Evolutionary conservation across 2,329 filamentous ascomycete genomes (phyloP).

Genomic region (Nemania abortiva): DNA sequence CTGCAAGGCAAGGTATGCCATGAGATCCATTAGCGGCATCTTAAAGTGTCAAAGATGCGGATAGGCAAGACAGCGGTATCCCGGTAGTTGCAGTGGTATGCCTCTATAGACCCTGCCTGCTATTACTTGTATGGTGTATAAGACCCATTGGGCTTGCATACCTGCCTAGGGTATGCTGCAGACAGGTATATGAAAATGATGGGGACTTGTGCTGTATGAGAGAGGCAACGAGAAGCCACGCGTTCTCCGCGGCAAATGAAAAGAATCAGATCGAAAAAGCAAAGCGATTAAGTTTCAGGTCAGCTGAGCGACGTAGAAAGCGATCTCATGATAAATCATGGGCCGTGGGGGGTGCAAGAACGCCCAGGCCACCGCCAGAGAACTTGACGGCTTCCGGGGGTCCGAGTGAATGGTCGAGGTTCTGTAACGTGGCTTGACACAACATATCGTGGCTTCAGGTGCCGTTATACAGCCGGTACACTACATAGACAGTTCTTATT

Average conservation of each 20-base stretch:
- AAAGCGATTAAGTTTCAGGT: not conserved
- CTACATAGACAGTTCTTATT: not conserved
- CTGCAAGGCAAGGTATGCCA: conserved; percentile 12
- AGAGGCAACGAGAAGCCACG: not conserved
- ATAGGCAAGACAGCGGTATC: conserved; percentile 13
- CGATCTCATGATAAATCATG: not conserved
- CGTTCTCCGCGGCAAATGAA: not conserved
- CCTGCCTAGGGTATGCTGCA: not conserved
- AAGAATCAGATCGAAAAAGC: not conserved
- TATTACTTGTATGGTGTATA: not conserved
- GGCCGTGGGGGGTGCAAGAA: not conserved
- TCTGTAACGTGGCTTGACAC: conserved; percentile 10
- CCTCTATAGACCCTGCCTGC: not conserved
- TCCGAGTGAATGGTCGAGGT: not conserved
- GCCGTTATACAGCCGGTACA: not conserved
- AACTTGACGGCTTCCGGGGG: not conserved
- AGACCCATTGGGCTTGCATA: conserved; percentile 4
- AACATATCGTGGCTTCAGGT: conserved; percentile 13
- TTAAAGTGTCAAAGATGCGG: conserved; percentile 8
- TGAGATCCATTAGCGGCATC: conserved; percentile 15
- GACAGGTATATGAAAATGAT: not conserved
- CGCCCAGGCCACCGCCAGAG: not conserved
- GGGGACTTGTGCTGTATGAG: not conserved
- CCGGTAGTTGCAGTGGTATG: conserved; percentile 6
- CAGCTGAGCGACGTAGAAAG: not conserved